A percentile compares a stretch with the other conserved stretches of the same genome.
phyloP scores from a whole-genome alignment of 2,329 filamentous ascomycete genomes.

The Metarhizium album region DNA sequence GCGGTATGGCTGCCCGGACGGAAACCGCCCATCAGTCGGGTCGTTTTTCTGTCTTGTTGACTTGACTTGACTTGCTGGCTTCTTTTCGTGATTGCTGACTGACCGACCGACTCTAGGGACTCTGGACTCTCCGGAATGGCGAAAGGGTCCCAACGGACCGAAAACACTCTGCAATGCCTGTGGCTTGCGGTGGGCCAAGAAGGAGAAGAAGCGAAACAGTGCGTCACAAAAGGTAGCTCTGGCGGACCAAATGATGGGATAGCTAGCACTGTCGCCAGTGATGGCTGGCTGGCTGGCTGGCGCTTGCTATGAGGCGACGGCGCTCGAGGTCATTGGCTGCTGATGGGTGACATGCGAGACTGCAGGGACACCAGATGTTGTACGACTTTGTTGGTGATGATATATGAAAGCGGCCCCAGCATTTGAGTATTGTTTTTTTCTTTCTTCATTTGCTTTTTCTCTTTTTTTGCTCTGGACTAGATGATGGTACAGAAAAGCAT shows the following conservation, averaged over 20 bases:
- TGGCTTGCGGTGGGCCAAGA: constrained; percentile 66
- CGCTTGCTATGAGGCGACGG: neutral
- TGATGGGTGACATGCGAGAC: neutral
- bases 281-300: neutral
- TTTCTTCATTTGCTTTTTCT: neutral
- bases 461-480: neutral
- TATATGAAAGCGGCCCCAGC: neutral
- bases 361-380: neutral
- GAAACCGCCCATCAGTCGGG: neutral
- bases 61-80: too few relatives aligned
- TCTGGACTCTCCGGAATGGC: constrained; percentile 88
- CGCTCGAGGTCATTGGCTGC: neutral
- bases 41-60: neutral
- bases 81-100: constrained; percentile 3
- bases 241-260: constrained; percentile 15
- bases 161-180: constrained; percentile 96
- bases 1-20: constrained; percentile 44
- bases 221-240: constrained; percentile 10
- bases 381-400: neutral
- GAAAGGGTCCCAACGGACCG: constrained; percentile 83
- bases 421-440: neutral
- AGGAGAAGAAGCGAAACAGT: constrained; percentile 59
- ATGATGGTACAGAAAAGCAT: neutral
- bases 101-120: constrained; percentile 48
- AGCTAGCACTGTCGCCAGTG: neutral